Evolutionary conservation across 805 yeast genomes (phyloP), one percentile per base, ranked within the genome.

Genomic region (Komagataella populi): DNA sequence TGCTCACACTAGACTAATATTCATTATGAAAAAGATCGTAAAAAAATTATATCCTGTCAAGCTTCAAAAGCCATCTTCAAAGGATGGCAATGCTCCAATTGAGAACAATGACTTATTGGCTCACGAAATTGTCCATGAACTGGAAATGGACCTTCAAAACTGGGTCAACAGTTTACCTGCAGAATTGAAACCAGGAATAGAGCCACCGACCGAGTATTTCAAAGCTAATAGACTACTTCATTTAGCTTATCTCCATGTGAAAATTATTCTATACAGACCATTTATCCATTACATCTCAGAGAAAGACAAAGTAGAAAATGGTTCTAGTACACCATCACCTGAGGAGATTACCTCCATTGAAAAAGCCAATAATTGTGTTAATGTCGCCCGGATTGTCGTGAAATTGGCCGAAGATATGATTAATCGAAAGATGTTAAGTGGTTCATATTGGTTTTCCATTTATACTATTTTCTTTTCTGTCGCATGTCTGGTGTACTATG

Each of bases 361-460:
- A 10, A 76, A 88, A 62, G 95, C 96, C 0, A 75, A 83, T 58
- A 85, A 85, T 58, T 89, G 96, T 67, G 83, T 89, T 51, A 80
- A 83, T 57, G 88, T 87, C 7, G 90, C 96, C 0, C 72, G 93
- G 53, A 79, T 84, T 59, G 95, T 86, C 24, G 89, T 89, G 16
- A 81, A 82, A 58, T 63, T 87, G 52, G 88, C 96, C 0, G 80
- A 84, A 57, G 88, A 84, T 60, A 80, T 89, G 88, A 81, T 84
- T 55, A 75, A 78, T 56, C 78, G 81, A 55, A 74, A 82, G 53
- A 72, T 87, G 64, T 69, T 89, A 45, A 78, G 82, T 56, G 96
- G 96, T 0, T 85, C 93, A 2, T 90, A 89, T 61, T 88, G 96
- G 96, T 89, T 87, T 61, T 81, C 93, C 6, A 84, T 86, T 60